These are phyloP conservation scores for Ogataea neopini DNA, from an alignment of 805 yeast genomes.

Conservation along the genomic window DNA sequence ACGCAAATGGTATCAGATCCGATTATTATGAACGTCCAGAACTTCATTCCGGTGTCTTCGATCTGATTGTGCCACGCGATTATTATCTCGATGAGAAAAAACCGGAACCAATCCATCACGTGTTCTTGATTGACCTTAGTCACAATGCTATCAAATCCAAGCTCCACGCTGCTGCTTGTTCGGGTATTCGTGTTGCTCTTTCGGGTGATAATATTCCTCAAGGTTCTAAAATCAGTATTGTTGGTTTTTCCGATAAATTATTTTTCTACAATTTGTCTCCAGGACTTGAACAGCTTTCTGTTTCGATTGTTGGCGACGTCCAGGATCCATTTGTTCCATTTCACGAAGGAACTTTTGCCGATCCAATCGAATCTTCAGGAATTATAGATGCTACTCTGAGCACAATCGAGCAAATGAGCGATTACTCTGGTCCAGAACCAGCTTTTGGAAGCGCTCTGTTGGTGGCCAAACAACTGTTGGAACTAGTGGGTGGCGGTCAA, in stretches of 20 bases:
- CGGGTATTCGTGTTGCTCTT: slow-evolving; percentile 63
- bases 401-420: slow-evolving; percentile 51
- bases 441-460: slow-evolving; percentile 79
- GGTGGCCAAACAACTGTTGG: slow-evolving; percentile 63
- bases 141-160: slow-evolving; percentile 58
- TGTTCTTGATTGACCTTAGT: slow-evolving; percentile 72
- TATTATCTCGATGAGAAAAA: slow-evolving; percentile 54
- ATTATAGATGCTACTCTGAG: slow-evolving; percentile 69
- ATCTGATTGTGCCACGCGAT: slow-evolving; percentile 71
- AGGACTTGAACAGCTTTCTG: slow-evolving; percentile 53
- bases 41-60: slow-evolving; percentile 79
- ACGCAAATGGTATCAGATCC: slow-evolving; percentile 58
- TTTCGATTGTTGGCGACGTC: slow-evolving; percentile 66
- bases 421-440: slow-evolving; percentile 53
- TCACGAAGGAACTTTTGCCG: slow-evolving; percentile 73
- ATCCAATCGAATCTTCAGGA: slow-evolving; percentile 63
- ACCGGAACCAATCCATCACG: slow-evolving; percentile 56
- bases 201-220: slow-evolving; percentile 39
- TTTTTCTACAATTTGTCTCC: slow-evolving; percentile 73
- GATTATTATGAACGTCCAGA: slow-evolving; percentile 74
- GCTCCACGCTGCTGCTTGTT: slow-evolving; percentile 63
- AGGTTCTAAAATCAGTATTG: slow-evolving; percentile 62
- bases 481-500: slow-evolving; percentile 78
- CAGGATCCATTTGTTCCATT: slow-evolving; percentile 85
- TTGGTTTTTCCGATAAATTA: slow-evolving; percentile 71